Evolutionary conservation across 169 alveolate species (phyloP).

Genomic region (Babesia bigemina): DNA sequence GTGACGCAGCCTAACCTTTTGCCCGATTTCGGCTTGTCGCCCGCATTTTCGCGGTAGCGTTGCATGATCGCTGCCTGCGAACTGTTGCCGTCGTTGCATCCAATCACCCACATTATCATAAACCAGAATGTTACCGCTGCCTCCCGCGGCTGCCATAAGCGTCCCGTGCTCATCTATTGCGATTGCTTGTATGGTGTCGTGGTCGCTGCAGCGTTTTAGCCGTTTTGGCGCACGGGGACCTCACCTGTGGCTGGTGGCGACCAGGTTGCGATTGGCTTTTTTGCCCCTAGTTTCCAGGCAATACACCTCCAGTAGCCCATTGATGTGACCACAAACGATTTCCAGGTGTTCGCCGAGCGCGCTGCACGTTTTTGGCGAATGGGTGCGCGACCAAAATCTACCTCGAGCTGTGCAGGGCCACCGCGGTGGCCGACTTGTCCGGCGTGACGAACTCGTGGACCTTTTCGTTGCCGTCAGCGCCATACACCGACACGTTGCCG

Average conservation of each 20-base stretch:
- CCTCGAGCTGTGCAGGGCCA: slow-evolving; percentile 24
- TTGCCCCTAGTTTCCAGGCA: slow-evolving; percentile 14
- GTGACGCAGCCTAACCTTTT: neutral
- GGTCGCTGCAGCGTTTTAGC: slow-evolving; percentile 4
- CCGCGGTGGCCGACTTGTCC: slow-evolving; percentile 28
- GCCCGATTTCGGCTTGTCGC: neutral
- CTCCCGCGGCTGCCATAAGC: slow-evolving; percentile 47
- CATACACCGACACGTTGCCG: slow-evolving; percentile 44
- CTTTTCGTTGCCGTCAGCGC: slow-evolving; percentile 18
- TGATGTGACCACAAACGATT: slow-evolving; percentile 46
- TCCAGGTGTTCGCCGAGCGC: slow-evolving; percentile 23
- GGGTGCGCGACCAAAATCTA: neutral
- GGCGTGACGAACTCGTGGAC: slow-evolving; percentile 15
- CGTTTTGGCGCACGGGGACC: neutral
- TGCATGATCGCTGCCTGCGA: neutral
- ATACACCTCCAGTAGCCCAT: slow-evolving; percentile 60
- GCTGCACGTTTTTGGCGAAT: neutral
- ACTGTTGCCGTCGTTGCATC: neutral
- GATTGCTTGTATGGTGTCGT: slow-evolving; percentile 44
- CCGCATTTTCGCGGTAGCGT: neutral
- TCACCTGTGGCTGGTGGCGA: slow-evolving; percentile 51
- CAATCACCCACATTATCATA: slow-evolving; percentile 44
- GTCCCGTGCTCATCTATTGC: slow-evolving; percentile 25
- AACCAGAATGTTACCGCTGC: slow-evolving; percentile 25
- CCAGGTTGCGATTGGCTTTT: slow-evolving; percentile 9